Conservation (phyloP, 805 yeast genomes). For the Metschnikowia noctiluminum region DNA sequence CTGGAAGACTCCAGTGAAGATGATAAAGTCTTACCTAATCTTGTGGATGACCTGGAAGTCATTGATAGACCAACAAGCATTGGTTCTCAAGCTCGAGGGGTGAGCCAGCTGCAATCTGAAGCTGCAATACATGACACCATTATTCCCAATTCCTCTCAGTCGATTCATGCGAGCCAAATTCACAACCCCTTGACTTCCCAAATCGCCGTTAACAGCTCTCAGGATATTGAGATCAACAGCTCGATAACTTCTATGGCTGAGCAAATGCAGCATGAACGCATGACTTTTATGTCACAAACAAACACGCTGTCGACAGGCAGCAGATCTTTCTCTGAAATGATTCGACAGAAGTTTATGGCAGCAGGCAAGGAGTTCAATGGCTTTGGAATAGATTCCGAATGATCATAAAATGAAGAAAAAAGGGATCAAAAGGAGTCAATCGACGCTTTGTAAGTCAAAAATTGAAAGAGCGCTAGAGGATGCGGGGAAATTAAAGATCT, state of each 20-base stretch:
- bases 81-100: background rate
- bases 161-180: conserved; percentile 2
- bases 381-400: background rate
- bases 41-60: background rate
- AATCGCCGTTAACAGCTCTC: conserved; percentile 10
- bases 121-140: conserved; percentile 3
- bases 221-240: conserved; percentile 3
- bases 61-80: background rate
- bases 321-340: background rate
- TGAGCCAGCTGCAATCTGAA: conserved; percentile 1
- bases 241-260: background rate
- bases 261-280: background rate
- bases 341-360: background rate
- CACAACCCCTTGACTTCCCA: conserved; percentile 4
- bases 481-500: too few relatives aligned
- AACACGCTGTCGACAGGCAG: background rate
- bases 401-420: background rate
- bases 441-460: background rate
- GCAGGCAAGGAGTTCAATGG: conserved; percentile 9
- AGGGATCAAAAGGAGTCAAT: too few relatives aligned
- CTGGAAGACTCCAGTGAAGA: too few relatives aligned
- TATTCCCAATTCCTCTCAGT: conserved; percentile 10
- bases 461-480: background rate
- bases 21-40: too few relatives aligned
- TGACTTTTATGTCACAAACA: too few relatives aligned